Conservation (phyloP, 2,329 filamentous ascomycete genomes). For the Sodiomyces alkalinus region DNA sequence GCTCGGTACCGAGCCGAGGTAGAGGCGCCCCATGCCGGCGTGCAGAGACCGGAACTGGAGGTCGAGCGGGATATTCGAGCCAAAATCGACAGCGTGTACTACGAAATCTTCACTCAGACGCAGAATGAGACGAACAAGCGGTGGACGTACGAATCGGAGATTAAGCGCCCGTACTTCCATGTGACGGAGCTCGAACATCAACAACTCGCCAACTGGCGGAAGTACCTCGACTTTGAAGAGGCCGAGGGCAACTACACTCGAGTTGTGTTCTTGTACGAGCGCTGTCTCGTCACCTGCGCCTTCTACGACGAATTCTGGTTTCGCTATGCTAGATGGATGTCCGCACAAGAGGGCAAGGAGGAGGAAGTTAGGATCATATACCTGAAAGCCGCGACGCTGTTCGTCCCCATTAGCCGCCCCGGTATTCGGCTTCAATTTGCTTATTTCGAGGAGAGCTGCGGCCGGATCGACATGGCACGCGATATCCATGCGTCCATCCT, state of each 20-base stretch:
- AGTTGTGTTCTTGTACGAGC: constrained; percentile 76
- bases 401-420: constrained; percentile 73
- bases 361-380: constrained; percentile 90
- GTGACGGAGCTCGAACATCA: constrained; percentile 80
- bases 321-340: constrained; percentile 93
- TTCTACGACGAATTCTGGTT: constrained; percentile 98
- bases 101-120: constrained; percentile 65
- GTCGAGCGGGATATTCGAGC: constrained; percentile 68
- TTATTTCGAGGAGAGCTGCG: constrained; percentile 81
- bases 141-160: constrained; percentile 88
- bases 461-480: constrained; percentile 60
- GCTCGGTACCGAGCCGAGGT: constrained; percentile 57
- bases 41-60: constrained; percentile 55
- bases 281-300: constrained; percentile 81
- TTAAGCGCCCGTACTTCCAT: constrained; percentile 94
- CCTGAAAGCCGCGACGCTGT: constrained; percentile 69
- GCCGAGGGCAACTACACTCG: constrained; percentile 61
- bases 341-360: constrained; percentile 60
- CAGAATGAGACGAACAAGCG: constrained; percentile 82
- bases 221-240: constrained; percentile 95
- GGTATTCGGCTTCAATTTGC: constrained; percentile 81
- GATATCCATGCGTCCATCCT: constrained; percentile 78
- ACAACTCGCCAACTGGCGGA: constrained; percentile 82
- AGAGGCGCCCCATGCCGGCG: constrained; percentile 37
- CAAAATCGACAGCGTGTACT: constrained; percentile 67